Evolutionary conservation across 2,329 filamentous ascomycete genomes (phyloP), one percentile per base, ranked within the genome.

Genomic region (Penicillium sp.): DNA sequence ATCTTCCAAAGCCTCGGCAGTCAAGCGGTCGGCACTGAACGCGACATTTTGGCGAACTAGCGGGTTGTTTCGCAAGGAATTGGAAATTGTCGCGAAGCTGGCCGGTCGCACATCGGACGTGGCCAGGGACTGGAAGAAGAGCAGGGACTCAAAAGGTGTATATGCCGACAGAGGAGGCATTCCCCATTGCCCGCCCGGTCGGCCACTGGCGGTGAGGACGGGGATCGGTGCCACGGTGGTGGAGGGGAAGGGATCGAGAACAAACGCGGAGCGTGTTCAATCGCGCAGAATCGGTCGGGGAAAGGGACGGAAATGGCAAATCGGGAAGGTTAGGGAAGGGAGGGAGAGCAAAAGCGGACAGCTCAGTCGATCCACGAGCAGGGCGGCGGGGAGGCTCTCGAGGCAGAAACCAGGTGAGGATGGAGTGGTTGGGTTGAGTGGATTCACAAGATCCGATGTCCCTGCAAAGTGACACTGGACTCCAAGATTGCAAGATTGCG

Each of bases 81-180:
- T 82, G 53, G 90, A 91, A 58, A 94, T 89, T 62, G 80, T 81
- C 65, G 76, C 76, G 75, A 95, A 94, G 69, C 82, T 84, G 56
- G 79, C 71, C 47, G 84, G 76, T 60, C 85, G 81, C 60, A 85
- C 77, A 67, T 88, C 88, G 72, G 88, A 81, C 62, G 79, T 78
- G 61, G 85, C 81, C 59, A 95, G 81, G 56, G 86, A 87, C 74
- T 93, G 89, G 76, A 94, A 93, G 66, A 95, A 82, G 61, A 94
- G 83, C 57, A 95, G 81, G 68, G 87, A 88, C 81, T 95, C 91
- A 78, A 95, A 88, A 63, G 87, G 84, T 69, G 90, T 93, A 75
- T 94, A 92, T 66, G 81, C 79, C 68, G 84, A 80, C 73, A 79
- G 68, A 71, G 78, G 77, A 76, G 78, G 80, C 81, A 84, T 85